phyloP scores from a whole-genome alignment of 2,329 filamentous ascomycete species.

The Microascus cirrosus region DNA sequence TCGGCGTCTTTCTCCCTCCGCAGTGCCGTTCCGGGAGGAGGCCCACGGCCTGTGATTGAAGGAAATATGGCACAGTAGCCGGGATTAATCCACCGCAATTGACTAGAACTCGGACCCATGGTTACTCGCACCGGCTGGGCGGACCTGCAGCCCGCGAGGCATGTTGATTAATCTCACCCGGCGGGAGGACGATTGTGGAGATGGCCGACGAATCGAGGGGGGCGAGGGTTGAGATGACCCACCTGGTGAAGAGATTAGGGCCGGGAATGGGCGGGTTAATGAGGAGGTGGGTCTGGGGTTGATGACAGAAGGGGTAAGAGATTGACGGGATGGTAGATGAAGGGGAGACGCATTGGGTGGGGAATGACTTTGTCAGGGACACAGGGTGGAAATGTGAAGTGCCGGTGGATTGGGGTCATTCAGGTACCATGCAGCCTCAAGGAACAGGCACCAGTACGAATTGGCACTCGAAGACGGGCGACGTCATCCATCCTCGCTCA shows the following conservation, averaged over 20 bases:
- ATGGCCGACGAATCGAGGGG: background rate
- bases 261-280: background rate
- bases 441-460: no score
- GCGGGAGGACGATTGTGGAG: background rate
- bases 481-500: no score
- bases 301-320: background rate
- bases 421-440: no score
- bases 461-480: no score
- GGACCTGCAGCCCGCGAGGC: background rate
- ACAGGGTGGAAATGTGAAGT: no score
- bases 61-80: background rate
- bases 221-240: background rate
- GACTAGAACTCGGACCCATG: background rate
- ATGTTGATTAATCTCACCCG: no score
- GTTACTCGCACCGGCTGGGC: background rate
- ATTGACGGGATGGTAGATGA: background rate
- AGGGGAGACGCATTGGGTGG: background rate
- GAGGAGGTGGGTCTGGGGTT: background rate
- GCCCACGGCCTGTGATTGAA: conserved; percentile 1
- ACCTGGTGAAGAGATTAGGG: background rate
- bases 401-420: no score
- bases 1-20: background rate
- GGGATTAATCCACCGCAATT: background rate
- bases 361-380: no score
- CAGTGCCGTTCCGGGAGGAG: background rate